Evolutionary conservation across 2,329 filamentous ascomycete genomes (phyloP), one percentile per base, ranked within the genome.

Genomic region (Fusarium neocosmosporiellum): DNA sequence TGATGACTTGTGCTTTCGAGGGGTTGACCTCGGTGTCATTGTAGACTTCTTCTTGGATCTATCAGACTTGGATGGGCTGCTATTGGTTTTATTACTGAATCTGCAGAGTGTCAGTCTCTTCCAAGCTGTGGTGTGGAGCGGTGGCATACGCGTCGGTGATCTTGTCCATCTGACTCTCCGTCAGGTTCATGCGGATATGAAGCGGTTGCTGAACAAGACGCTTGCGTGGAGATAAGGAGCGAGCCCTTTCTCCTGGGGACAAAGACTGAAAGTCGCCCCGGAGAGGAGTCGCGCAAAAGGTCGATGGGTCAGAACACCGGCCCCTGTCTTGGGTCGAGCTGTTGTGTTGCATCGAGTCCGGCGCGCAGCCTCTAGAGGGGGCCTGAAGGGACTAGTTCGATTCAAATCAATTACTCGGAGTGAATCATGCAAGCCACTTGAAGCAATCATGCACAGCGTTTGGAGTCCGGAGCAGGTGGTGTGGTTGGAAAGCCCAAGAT

Each of bases 131-230:
- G 14, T 50, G 18, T 13, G 18, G 7, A 11, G 7, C 16, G 39
- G 4, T 34, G 33, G 59, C 84, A 68, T 80, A 87, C 86, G 82
- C 84, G 55, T 84, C 81, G 5, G 86, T 83, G 48, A 88, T 79
- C 66, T 81, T 84, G 64, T 87, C 83, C 80, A 88, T 83, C 67
- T 87, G 85, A 0, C 81, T 83, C 53, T 87, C 84, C 6, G 85
- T 88, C 63, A 88, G 71, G 68, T 86, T 86, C 72, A 88, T 81
- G 27, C 85, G 84, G 33, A 88, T 82, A 41, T 85, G 83, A 22
- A 88, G 78, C 3, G 83, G 83, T 50, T 84, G 81, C 22, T 82
- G 80, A 20, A 72, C 63, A 22, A 75, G 74, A 2, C 80, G 78
- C 60, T 82, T 80, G 41, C 75, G 79, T 6, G 80, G 81, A 5